Conservation (phyloP, 805 yeast genomes). For the Nakazawaea anatomiae region DNA sequence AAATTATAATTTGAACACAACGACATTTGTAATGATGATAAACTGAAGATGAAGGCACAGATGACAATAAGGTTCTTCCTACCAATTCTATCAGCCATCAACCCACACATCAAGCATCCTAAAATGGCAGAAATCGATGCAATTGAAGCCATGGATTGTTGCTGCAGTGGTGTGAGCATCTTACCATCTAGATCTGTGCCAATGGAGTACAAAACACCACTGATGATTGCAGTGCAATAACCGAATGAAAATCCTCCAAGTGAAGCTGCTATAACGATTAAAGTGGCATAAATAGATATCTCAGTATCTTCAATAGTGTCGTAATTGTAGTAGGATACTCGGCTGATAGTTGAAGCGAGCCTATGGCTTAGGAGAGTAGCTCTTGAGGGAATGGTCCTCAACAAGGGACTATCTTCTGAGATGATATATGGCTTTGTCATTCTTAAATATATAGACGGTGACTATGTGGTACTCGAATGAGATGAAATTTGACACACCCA, state of each 20-base stretch:
- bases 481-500: neutral
- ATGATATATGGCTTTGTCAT: conserved; percentile 9
- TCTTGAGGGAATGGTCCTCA: conserved; percentile 10
- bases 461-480: too few species aligned
- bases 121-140: conserved; percentile 50
- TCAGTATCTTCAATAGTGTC: conserved; percentile 11
- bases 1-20: conserved; percentile 31
- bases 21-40: conserved; percentile 33
- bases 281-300: conserved; percentile 10
- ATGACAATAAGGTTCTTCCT: conserved; percentile 29
- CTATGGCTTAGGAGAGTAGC: conserved; percentile 7
- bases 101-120: conserved; percentile 46
- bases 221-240: conserved; percentile 59
- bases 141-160: conserved; percentile 36
- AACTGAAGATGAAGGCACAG: conserved; percentile 30
- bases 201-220: conserved; percentile 48
- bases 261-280: conserved; percentile 19
- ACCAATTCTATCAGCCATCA: conserved; percentile 45
- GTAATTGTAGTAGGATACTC: conserved; percentile 8
- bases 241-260: conserved; percentile 34
- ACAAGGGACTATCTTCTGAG: conserved; percentile 8
- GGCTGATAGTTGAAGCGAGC: conserved; percentile 1
- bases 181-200: conserved; percentile 31
- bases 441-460: too few species aligned
- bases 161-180: conserved; percentile 27